Percentiles rank a stretch among this genome's conserved stretches.
Conservation (phyloP, 441 rosid genomes). For the Viola pubescens region DNA sequence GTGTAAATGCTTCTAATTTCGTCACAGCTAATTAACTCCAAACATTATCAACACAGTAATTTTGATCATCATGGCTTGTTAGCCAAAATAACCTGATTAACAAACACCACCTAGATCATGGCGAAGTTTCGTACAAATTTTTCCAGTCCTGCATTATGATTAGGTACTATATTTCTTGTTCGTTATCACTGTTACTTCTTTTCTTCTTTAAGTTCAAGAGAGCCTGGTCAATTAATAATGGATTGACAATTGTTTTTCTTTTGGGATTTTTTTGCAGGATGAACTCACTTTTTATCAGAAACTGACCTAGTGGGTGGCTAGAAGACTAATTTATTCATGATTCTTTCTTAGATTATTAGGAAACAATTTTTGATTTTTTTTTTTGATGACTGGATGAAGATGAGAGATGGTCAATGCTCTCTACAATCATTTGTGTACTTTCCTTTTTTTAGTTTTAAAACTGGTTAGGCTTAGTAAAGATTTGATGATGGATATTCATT, state of each 20-base stretch:
- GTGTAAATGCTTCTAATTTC: constrained; percentile 37
- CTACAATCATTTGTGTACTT: constrained; percentile 31
- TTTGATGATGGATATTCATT: constrained; percentile 24
- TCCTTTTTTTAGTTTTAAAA: constrained; percentile 20
- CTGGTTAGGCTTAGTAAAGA: constrained; percentile 19
- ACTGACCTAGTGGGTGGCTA: constrained; percentile 37
- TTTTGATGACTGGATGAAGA: constrained; percentile 23
- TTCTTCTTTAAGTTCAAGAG: constrained; percentile 1
- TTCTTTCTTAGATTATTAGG: constrained; percentile 49
- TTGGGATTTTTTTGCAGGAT: constrained; percentile 28
- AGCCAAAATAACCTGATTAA: constrained; percentile 18
- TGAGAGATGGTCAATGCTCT: constrained; percentile 21
- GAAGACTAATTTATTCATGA: constrained; percentile 33
- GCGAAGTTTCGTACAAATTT: constrained; percentile 11
- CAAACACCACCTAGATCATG: constrained; percentile 14
- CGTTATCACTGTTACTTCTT: neutral
- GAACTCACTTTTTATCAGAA: constrained; percentile 29
- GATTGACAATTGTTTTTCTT: neutral
- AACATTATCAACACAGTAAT: constrained; percentile 21
- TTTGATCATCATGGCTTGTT: constrained; percentile 13
- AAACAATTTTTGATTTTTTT: constrained; percentile 11
- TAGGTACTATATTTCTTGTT: constrained; percentile 28
- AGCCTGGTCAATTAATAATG: constrained; percentile 13
- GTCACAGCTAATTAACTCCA: constrained; percentile 30
- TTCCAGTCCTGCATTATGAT: constrained; percentile 17